These are phyloP conservation scores for Nakaseomyces glabratus DNA, from an alignment of 1,139 yeast genomes.

Conservation along the genomic window DNA sequence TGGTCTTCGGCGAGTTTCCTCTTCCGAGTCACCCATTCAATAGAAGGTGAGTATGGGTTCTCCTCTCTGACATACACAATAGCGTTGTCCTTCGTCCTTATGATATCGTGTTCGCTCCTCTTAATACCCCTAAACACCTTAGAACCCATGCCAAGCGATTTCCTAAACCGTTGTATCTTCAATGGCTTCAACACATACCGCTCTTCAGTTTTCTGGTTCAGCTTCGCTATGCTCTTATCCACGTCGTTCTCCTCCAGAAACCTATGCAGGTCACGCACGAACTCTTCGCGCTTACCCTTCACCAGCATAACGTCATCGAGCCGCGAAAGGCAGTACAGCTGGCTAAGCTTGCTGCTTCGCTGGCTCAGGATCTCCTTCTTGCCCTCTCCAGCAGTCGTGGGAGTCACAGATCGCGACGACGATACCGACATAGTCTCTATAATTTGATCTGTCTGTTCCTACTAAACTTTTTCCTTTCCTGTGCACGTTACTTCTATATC, in stretches of 20 bases:
- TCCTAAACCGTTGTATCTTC: slow-evolving; percentile 4
- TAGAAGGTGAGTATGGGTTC: slow-evolving; percentile 1
- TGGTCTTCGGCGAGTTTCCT: slow-evolving; percentile 3
- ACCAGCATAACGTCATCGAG: slow-evolving; percentile 2
- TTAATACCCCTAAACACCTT: too few relatives aligned
- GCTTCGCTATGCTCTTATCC: slow-evolving; percentile 1
- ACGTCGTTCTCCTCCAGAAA: slow-evolving; percentile 5
- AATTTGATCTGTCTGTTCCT: neutral
- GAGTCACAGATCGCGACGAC: slow-evolving; percentile 5
- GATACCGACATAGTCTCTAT: neutral
- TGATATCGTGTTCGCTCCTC: neutral
- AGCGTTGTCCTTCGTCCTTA: slow-evolving; percentile 1
- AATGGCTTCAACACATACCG: neutral
- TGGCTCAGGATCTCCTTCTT: slow-evolving; percentile 2
- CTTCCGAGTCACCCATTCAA: slow-evolving; percentile 1
- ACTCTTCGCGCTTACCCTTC: slow-evolving; percentile 1
- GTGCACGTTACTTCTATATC: too few relatives aligned
- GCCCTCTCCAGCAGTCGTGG: slow-evolving; percentile 4
- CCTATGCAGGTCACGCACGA: slow-evolving; percentile 3
- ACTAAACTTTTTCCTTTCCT: neutral
- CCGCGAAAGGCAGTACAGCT: slow-evolving; percentile 2
- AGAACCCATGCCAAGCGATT: neutral
- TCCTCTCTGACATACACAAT: slow-evolving; percentile 1
- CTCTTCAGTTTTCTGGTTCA: neutral
- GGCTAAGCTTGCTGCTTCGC: slow-evolving; percentile 3